Percentiles rank a stretch among this genome's conserved stretches.
These are phyloP conservation scores for Puccinia brachypodii DNA, from an alignment of 1,284 basidiomycete species.

Conservation along the genomic window DNA sequence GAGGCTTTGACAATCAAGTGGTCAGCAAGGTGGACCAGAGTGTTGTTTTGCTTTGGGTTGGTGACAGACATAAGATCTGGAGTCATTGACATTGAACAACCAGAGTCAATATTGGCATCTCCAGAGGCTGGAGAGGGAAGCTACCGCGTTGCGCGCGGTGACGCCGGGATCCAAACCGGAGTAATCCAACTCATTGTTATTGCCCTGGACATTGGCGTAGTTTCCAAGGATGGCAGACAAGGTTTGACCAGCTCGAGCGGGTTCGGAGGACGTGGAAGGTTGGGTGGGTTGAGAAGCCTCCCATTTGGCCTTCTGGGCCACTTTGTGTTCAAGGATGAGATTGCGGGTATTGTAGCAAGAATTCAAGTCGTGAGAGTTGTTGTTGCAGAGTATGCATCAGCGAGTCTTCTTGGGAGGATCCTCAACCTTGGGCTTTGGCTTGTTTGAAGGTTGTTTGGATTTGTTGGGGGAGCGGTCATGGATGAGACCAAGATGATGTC, in stretches of 20 bases:
- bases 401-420: not conserved
- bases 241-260: not conserved
- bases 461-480: not conserved
- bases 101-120: not conserved
- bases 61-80: not conserved
- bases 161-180: not conserved
- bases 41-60: not conserved
- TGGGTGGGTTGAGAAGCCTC: not conserved
- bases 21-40: not conserved
- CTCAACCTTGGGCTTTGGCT: not conserved
- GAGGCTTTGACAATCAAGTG: not conserved
- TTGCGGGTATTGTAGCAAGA: not conserved
- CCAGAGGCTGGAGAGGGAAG: not conserved
- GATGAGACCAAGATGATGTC: not conserved
- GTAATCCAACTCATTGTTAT: not conserved
- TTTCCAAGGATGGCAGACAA: not conserved
- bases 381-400: not conserved
- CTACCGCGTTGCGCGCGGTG: not conserved
- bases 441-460: not conserved
- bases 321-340: not conserved
- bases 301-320: not conserved
- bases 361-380: not conserved
- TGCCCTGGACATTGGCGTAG: not conserved
- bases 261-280: not conserved
- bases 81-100: not conserved